Evolutionary conservation across 768 basidiomycete species (phyloP), one percentile per base, ranked within the genome.

Genomic region (Austroboletus festivus): DNA sequence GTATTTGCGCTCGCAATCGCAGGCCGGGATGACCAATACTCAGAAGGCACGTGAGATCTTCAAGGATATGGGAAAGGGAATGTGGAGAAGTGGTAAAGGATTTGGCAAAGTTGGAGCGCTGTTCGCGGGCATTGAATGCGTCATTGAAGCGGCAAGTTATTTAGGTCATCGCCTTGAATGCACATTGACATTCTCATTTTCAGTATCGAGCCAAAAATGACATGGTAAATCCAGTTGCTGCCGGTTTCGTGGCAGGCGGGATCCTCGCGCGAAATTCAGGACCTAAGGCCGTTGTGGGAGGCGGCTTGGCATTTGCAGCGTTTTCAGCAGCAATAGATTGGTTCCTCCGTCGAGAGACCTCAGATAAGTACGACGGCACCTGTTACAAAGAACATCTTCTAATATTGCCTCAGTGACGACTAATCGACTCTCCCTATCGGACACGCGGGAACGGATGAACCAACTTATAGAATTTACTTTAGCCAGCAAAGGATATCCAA

Each of bases 171-270:
- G 3, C 43, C 28, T 21, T 31, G 0, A 20, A 35, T 12, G 24
- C 1, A 11, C 38, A 11, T 23, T 57, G 28, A 63, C 13, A 0
- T 21, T 18, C 26, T 16, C 3, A 7, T 30, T 3, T 24, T 26
- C 52, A 96, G 94, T 98, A 96, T 69, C 92, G 95, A 38, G 94
- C 92, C 9, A 93, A 85, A 70, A 94, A 96, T 61, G 95, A 98
- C 66, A 89, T 97, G 57, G 85, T 83, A 47, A 98, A 98, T 64
- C 87, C 92, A 10, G 80, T 92, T 16, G 79, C 84, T 12, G 86
- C 89, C 6, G 95, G 95, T 1, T 92, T 95, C 64, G 64, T 93
- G 4, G 81, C 93, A 3, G 95, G 95, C 23, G 93, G 87, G 31
- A 73, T 96, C 18, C 80, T 97, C 4, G 94, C 93, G 10, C 79